Percentiles rank a stretch among this genome's conserved stretches.
These are phyloP conservation scores for Knoxia roxburghii DNA, from an alignment of 257 asterid species.

Conservation along the genomic window DNA sequence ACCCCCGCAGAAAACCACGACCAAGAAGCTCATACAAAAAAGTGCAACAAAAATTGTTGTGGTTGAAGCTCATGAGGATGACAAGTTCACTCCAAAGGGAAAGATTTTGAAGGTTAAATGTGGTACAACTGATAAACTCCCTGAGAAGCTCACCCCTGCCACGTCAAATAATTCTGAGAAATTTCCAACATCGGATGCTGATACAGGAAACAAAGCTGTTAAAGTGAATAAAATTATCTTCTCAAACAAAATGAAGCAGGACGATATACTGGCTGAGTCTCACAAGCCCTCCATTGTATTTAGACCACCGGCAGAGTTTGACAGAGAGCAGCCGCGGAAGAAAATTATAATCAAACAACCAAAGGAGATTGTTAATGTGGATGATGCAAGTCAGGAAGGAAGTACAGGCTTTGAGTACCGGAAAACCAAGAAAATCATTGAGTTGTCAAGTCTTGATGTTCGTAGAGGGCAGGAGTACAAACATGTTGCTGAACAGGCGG, in stretches of 20 bases:
- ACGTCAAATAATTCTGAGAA: slow-evolving; percentile 75
- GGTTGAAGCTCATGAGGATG: slow-evolving; percentile 64
- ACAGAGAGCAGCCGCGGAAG: slow-evolving; percentile 68
- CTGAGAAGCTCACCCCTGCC: slow-evolving; percentile 64
- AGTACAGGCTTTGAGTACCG: slow-evolving; percentile 61
- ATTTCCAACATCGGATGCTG: slow-evolving; percentile 58
- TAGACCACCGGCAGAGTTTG: slow-evolving; percentile 74
- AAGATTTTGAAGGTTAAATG: slow-evolving; percentile 86
- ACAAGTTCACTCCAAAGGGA: slow-evolving; percentile 65
- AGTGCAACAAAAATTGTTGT: slow-evolving; percentile 45
- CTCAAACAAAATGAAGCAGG: slow-evolving; percentile 67
- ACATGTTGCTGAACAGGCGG: slow-evolving; percentile 45
- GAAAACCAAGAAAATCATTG: slow-evolving; percentile 77
- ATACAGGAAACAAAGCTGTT: slow-evolving; percentile 50
- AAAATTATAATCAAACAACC: slow-evolving; percentile 73
- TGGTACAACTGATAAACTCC: slow-evolving; percentile 59
- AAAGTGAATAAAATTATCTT: slow-evolving; percentile 76
- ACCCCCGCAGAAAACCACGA: slow-evolving; percentile 45
- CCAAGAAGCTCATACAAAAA: slow-evolving; percentile 60
- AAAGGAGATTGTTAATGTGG: slow-evolving; percentile 59
- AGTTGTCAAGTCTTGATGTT: slow-evolving; percentile 59
- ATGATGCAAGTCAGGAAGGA: slow-evolving; percentile 85
- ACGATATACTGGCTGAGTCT: slow-evolving; percentile 54
- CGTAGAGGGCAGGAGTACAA: slow-evolving; percentile 39
- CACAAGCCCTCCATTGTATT: slow-evolving; percentile 64